Evolutionary conservation across 2,329 filamentous ascomycete genomes (phyloP).

Genomic region (Tothia fuscella): DNA sequence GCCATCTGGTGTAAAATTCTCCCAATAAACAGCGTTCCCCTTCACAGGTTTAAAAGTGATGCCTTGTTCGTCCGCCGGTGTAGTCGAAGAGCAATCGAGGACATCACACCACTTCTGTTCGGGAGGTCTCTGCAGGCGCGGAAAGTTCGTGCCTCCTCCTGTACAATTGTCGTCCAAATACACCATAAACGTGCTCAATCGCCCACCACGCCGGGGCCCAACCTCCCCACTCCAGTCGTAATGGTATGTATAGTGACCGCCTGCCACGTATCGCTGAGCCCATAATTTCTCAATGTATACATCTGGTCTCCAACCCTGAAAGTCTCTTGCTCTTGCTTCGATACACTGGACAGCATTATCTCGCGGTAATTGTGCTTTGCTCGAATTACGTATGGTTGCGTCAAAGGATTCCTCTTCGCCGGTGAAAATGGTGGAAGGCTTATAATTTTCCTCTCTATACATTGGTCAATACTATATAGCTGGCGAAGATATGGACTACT

Average conservation of each 20-base stretch:
- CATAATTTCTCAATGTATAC: conserved; percentile 50
- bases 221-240: conserved; percentile 44
- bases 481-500: not conserved
- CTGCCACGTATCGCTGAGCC: conserved; percentile 46
- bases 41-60: conserved; percentile 46
- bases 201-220: conserved; percentile 24
- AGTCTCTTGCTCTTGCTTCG: conserved; percentile 43
- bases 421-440: conserved; percentile 43
- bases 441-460: conserved; percentile 36
- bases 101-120: conserved; percentile 44
- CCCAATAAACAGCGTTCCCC: conserved; percentile 51
- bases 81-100: conserved; percentile 34
- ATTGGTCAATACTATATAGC: conserved; percentile 10
- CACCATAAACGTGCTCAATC: conserved; percentile 50
- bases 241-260: conserved; percentile 47
- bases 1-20: conserved; percentile 45
- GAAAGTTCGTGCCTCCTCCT: conserved; percentile 51
- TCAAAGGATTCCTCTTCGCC: conserved; percentile 36
- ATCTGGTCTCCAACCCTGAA: conserved; percentile 48
- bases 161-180: conserved; percentile 39
- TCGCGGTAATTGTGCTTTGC: conserved; percentile 31
- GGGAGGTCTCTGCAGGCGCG: conserved; percentile 33
- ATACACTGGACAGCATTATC: conserved; percentile 43
- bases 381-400: conserved; percentile 39
- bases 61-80: conserved; percentile 22